Conservation (phyloP, 768 basidiomycete species). For the Chlorophyllum brunneum region DNA sequence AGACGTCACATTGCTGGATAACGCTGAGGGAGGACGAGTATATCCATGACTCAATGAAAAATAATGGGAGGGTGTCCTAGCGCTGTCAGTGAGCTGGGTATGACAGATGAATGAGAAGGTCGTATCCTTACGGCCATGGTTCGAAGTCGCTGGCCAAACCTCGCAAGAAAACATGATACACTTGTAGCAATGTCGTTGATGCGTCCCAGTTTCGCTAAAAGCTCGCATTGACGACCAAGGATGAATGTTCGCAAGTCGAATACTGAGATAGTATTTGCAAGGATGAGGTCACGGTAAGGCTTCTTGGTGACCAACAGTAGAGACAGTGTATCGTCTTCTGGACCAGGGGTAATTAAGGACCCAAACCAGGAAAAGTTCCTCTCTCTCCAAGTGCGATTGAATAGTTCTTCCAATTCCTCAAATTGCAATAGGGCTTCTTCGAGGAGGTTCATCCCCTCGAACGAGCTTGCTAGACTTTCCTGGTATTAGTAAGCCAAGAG, state of each 20-base stretch:
- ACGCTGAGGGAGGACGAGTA: constrained; percentile 87
- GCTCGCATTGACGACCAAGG: constrained; percentile 76
- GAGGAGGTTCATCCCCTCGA: constrained; percentile 82
- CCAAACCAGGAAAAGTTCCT: constrained; percentile 93
- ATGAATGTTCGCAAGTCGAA: constrained; percentile 94
- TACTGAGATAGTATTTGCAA: constrained; percentile 85
- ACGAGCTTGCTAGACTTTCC: constrained; percentile 93
- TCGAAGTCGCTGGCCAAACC: constrained; percentile 71
- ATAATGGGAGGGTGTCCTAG: constrained; percentile 50
- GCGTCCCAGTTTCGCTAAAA: constrained; percentile 67
- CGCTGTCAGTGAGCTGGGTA: constrained; percentile 14
- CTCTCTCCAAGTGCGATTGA: constrained; percentile 70
- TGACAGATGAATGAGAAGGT: constrained; percentile 1
- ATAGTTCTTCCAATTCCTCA: constrained; percentile 85
- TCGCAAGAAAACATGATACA: constrained; percentile 68
- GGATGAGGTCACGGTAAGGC: constrained; percentile 84
- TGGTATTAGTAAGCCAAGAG: constrained; percentile 29
- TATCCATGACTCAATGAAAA: constrained; percentile 91
- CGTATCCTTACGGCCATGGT: constrained; percentile 69
- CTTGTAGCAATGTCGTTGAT: constrained; percentile 70
- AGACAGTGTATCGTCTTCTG: constrained; percentile 76
- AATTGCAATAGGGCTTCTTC: constrained; percentile 91
- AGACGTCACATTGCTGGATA: constrained; percentile 73
- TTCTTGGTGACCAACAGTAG: constrained; percentile 79
- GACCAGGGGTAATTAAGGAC: constrained; percentile 64